Evolutionary conservation across 495 filamentous ascomycete species (phyloP).

Genomic region (Ascodesmis nigricans): DNA sequence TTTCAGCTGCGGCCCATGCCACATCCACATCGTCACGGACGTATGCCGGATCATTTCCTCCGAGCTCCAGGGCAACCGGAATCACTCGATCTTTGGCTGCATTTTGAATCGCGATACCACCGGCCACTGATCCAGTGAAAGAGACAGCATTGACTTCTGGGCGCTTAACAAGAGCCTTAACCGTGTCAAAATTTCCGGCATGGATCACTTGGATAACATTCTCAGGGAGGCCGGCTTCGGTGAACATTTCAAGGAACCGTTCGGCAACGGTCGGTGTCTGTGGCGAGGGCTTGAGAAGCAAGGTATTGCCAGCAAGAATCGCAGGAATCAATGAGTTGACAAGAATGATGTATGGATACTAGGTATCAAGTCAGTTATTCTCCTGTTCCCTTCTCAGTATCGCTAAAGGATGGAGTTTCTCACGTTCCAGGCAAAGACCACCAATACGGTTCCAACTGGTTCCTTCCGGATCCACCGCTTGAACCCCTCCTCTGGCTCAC

Average conservation of each 20-base stretch:
- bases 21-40: slow-evolving; percentile 68
- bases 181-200: slow-evolving; percentile 45
- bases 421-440: slow-evolving; percentile 92
- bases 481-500: slow-evolving; percentile 66
- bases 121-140: slow-evolving; percentile 84
- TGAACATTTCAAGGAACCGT: slow-evolving; percentile 51
- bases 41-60: slow-evolving; percentile 85
- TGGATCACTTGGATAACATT: slow-evolving; percentile 80
- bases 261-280: slow-evolving; percentile 83
- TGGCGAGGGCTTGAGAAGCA: slow-evolving; percentile 81
- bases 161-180: slow-evolving; percentile 51
- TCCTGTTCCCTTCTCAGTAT: neutral
- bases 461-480: slow-evolving; percentile 71
- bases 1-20: slow-evolving; percentile 73
- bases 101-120: slow-evolving; percentile 63
- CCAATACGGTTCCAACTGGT: slow-evolving; percentile 60
- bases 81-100: slow-evolving; percentile 61
- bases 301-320: slow-evolving; percentile 63
- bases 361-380: slow-evolving; percentile 3
- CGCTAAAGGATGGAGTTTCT: slow-evolving; percentile 20
- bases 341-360: slow-evolving; percentile 86
- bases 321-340: slow-evolving; percentile 81
- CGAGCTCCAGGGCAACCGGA: slow-evolving; percentile 68
- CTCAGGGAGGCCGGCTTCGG: slow-evolving; percentile 51
- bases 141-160: slow-evolving; percentile 55